Evolutionary conservation across 163 green algal genomes (phyloP).

Genomic region (Scenedesmus sp.): DNA sequence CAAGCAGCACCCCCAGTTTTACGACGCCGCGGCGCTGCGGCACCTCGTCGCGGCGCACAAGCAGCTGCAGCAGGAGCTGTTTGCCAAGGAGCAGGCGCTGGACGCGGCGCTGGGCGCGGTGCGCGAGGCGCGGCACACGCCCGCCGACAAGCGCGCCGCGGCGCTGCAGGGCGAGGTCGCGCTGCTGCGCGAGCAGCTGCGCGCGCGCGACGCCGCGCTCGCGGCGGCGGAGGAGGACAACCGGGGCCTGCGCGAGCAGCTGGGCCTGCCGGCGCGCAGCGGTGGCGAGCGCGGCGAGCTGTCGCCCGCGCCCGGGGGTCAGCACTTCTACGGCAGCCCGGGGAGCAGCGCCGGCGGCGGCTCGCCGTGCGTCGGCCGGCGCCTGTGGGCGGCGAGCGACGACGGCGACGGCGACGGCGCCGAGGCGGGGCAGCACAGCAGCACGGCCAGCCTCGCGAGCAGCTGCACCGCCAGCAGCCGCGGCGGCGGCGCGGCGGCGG

Average conservation of each 20-base stretch:
- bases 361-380: background rate
- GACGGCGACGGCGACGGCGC: background rate
- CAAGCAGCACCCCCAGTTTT: background rate
- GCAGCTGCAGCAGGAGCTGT: conserved; percentile 12
- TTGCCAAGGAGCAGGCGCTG: background rate
- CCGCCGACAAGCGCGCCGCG: background rate
- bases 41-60: background rate
- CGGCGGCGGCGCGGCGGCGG: background rate
- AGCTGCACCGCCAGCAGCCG: background rate
- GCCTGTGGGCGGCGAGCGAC: background rate
- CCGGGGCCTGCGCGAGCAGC: conserved; percentile 1
- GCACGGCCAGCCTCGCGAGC: background rate
- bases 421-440: background rate
- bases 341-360: background rate
- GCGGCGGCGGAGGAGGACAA: conserved; percentile 12
- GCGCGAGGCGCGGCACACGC: background rate
- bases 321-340: background rate
- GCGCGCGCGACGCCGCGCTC: conserved; percentile 1
- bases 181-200: conserved; percentile 15
- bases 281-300: background rate
- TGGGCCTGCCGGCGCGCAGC: background rate
- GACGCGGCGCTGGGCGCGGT: conserved; percentile 2
- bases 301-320: background rate
- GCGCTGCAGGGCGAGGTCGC: conserved; percentile 14
- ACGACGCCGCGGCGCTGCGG: conserved; percentile 6